Base-by-base conservation (phyloP, 2,329 filamentous ascomycete genomes). In the Aspergillus ochraceus region DNA sequence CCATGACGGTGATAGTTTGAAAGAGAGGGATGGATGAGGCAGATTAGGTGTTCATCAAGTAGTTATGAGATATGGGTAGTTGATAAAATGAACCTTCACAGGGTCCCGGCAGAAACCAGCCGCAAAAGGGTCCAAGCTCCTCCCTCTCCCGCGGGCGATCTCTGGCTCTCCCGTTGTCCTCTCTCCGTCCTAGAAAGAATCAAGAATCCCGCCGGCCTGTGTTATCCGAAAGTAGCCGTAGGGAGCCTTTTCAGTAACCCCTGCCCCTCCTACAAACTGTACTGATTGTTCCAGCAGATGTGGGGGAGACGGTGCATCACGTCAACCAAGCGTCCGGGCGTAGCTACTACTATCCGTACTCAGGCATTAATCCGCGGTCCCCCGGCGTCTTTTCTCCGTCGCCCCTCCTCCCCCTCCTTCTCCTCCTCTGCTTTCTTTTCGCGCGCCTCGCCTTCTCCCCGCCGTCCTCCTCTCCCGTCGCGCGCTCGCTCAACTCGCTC, bases 271-370 rank as follows among this genome's bases (percentile, higher is more conserved):
- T 36, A 29, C 8, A 2, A 8, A 29, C 6, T 17, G 2, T 36
- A 36, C 32, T 12, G 53, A 52, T 58, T 61, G 42, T 53, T 56
- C 36, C 52, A 55, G 59, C 53, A 61, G 57, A 76, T 76, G 74
- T 75, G 74, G 74, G 69, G 73, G 64, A 74, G 68, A 70, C 68
- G 69, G 57, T 71, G 68, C 64, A 67, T 73, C 65, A 63, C 64
- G 64, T 68, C 69, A 60, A 62, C 65, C 60, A 71, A 66, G 69
- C 55, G 66, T 42, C 36, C 36, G 36, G 36, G 36, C 17, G 36
- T 71, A 57, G 68, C 60, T 60, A 52, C 64, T 66, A 68, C 60
- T 59, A n/a, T n/a, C n/a, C n/a, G n/a, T n/a, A 53, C 64, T 66
- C 63, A 65, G 64, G 57, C 63, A 42, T 42, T 42, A 61, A 55